Percentiles rank a stretch among this genome's conserved stretches.
Conservation (phyloP, 1,139 yeast species). For the Nakaseomyces nivariensis region DNA sequence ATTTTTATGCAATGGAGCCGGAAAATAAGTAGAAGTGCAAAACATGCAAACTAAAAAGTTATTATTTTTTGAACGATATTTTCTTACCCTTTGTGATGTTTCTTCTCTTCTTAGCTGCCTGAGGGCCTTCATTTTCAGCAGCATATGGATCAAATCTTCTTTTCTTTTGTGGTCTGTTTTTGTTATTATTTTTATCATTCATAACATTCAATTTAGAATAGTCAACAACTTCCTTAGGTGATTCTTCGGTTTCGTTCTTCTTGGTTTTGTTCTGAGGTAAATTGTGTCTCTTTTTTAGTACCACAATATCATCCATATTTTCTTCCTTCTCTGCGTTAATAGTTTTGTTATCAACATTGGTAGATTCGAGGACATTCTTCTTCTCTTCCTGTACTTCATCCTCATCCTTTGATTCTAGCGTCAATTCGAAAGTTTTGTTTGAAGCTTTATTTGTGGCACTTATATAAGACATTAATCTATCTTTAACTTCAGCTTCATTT, state of each 20-base stretch:
- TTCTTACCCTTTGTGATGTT: conserved; percentile 39
- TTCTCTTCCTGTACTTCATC: neutral
- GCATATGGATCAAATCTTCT: conserved; percentile 55
- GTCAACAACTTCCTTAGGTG: conserved; percentile 32
- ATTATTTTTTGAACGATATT: conserved; percentile 37
- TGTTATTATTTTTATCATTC: conserved; percentile 14
- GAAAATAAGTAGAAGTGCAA: too few species aligned
- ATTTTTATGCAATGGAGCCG: too few species aligned
- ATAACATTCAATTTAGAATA: conserved; percentile 42
- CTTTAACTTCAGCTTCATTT: neutral
- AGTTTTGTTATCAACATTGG: conserved; percentile 5
- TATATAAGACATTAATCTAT: neutral
- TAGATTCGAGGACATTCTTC: neutral
- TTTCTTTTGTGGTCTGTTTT: conserved; percentile 28
- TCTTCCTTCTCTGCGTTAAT: neutral
- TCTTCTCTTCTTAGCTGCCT: conserved; percentile 39
- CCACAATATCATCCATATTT: conserved; percentile 33
- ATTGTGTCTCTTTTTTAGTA: conserved; percentile 33
- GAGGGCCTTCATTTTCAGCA: conserved; percentile 39
- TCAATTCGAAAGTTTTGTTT: neutral
- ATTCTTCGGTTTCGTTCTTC: conserved; percentile 11
- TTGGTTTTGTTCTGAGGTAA: conserved; percentile 9
- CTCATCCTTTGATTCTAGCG: neutral
- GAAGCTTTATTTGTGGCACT: neutral
- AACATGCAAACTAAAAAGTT: neutral